Evolutionary conservation across 2,329 filamentous ascomycete genomes (phyloP).

Genomic region (Fusarium decemcellulare): DNA sequence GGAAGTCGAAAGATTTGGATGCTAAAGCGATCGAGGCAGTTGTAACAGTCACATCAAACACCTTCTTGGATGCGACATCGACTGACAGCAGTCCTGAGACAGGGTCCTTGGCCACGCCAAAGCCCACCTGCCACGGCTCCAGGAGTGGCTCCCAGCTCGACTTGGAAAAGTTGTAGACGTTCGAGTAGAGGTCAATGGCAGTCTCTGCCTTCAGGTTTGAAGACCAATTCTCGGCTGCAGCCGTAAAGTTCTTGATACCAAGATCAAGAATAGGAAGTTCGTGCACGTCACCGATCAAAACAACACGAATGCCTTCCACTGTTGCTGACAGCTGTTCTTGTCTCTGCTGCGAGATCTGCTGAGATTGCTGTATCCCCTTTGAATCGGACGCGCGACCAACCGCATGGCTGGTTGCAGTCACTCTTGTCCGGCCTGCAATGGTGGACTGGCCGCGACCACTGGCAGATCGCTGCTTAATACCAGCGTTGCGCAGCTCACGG

Average conservation of each 20-base stretch:
- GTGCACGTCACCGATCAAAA: constrained; percentile 95
- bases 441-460: constrained; percentile 71
- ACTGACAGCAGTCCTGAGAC: constrained; percentile 83
- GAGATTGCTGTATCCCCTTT: constrained; percentile 30
- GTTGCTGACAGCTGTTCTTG: constrained; percentile 87
- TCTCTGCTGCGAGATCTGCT: constrained; percentile 35
- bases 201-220: constrained; percentile 88
- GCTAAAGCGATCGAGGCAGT: constrained; percentile 93
- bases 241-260: constrained; percentile 90
- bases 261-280: constrained; percentile 96
- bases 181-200: constrained; percentile 93
- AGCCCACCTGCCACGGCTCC: constrained; percentile 95
- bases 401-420: constrained; percentile 54
- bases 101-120: constrained; percentile 86
- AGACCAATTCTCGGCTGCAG: constrained; percentile 92
- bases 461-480: constrained; percentile 68
- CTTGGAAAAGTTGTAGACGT: constrained; percentile 99
- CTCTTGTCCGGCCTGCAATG: constrained; percentile 55
- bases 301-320: constrained; percentile 89
- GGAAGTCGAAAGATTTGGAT: constrained; percentile 92
- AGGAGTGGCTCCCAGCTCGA: constrained; percentile 97
- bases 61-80: constrained; percentile 90
- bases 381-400: constrained; percentile 41
- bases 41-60: constrained; percentile 91
- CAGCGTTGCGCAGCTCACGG: constrained; percentile 64